Base-by-base conservation (phyloP, 1,139 yeast species). In the Geotrichum fermentans region DNA sequence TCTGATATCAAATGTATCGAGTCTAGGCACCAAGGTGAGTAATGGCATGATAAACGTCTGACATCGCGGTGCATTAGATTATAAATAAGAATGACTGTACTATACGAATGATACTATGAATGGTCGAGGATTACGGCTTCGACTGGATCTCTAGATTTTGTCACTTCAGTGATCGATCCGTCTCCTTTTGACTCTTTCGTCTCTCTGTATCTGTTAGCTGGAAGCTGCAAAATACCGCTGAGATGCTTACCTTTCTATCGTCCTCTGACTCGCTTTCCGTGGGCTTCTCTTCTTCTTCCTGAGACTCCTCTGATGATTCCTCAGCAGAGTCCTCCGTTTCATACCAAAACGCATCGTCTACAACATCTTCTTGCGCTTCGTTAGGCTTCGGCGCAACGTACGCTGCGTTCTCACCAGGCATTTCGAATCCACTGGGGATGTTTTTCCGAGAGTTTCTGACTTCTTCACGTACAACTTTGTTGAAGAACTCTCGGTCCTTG, bases 321-420 rank as follows among this genome's bases (percentile, higher is more conserved):
- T 75, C 82, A 28, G 74, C 81, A 43, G 78, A 80, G 56, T 80
- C 85, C 53, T 80, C 87, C 56, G 82, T 74, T 62, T 83, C 90
- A 65, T 82, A 83, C 94, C 95, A 86, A 61, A 84, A 86, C 61
- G 83, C 92, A 56, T 86, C 95, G 59, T 84, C 94, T 21, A 82
- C 82, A 36, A 80, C 84, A 53, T 81, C 89, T 50, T 77, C 82
- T 51, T 78, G 79, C 45, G 67, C 61, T 53, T 69, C 69, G 35
- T 63, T 58, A 17, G 69, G 63, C 51, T 66, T 63, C 54, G 73
- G 70, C 47, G 73, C 72, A 36, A 79, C 77, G 61, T 80, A 83
- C 40, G 90, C 90, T 47, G 73, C 73, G 46, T 75, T 76, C 2
- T 75, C 70, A 42, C 78, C 80, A 17, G 97, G 97, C 82, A 88